Evolutionary conservation across 1,139 yeast species (phyloP).

Genomic region (Waltiozyma sp.): DNA sequence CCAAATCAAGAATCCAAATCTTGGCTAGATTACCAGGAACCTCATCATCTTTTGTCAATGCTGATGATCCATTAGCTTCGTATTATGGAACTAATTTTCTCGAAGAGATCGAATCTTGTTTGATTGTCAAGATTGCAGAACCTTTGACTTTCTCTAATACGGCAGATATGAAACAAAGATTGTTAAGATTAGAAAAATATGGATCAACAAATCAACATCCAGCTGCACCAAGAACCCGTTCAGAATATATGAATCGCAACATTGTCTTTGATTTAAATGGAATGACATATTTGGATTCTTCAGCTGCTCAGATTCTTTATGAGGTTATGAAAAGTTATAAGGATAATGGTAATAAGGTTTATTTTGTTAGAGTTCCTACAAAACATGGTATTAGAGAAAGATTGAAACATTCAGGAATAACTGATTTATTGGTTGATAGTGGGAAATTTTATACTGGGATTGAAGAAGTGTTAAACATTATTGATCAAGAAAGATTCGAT

Average conservation of each 20-base stretch:
- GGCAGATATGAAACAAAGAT: conserved; percentile 65
- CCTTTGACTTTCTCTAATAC: conserved; percentile 89
- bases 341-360: conserved; percentile 45
- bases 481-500: conserved; percentile 8
- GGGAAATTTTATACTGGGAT: conserved; percentile 15
- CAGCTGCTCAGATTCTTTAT: conserved; percentile 68
- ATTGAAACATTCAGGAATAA: conserved; percentile 22
- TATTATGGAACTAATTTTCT: conserved; percentile 21
- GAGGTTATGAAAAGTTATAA: conserved; percentile 49
- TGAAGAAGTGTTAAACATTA: conserved; percentile 18
- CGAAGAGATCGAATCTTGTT: conserved; percentile 76
- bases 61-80: conserved; percentile 39
- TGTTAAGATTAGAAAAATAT: conserved; percentile 69
- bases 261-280: conserved; percentile 80
- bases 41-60: conserved; percentile 54
- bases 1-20: conserved; percentile 82
- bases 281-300: conserved; percentile 78
- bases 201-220: conserved; percentile 85
- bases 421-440: conserved; percentile 13
- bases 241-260: conserved; percentile 45
- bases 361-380: conserved; percentile 53
- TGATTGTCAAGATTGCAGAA: conserved; percentile 82
- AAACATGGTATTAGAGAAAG: conserved; percentile 27
- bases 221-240: conserved; percentile 49
- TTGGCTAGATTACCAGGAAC: conserved; percentile 77